These are phyloP conservation scores for Coemansia sp. DNA, from an alignment of 192 early-diverging fungal genomes.

Conservation along the genomic window DNA sequence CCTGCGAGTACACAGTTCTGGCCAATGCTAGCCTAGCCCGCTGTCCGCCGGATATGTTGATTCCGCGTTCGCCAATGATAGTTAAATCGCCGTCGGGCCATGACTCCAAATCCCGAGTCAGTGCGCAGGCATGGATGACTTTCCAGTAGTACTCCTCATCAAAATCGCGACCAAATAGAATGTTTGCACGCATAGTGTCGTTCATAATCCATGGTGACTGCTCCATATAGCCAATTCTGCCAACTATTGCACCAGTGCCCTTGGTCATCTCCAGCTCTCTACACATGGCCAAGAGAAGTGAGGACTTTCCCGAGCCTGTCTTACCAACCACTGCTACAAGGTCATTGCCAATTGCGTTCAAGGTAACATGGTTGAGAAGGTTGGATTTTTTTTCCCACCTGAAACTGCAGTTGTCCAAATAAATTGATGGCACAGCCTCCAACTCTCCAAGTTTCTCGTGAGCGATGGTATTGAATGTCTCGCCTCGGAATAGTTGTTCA, in stretches of 20 bases:
- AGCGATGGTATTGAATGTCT: neutral
- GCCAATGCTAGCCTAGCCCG: slow-evolving; percentile 22
- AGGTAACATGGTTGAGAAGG: slow-evolving; percentile 46
- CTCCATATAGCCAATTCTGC: slow-evolving; percentile 73
- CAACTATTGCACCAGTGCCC: slow-evolving; percentile 59
- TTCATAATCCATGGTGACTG: slow-evolving; percentile 62
- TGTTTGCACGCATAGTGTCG: slow-evolving; percentile 18
- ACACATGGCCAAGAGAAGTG: slow-evolving; percentile 73
- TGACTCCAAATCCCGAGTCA: slow-evolving; percentile 2
- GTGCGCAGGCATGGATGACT: neutral
- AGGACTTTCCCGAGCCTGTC: slow-evolving; percentile 80
- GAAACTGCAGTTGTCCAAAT: neutral
- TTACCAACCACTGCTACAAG: slow-evolving; percentile 78
- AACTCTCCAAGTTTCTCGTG: neutral
- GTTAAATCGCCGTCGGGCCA: slow-evolving; percentile 11
- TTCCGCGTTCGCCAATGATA: slow-evolving; percentile 18
- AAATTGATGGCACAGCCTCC: neutral
- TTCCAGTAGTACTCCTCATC: slow-evolving; percentile 15
- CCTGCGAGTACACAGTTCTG: slow-evolving; percentile 23
- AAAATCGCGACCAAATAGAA: slow-evolving; percentile 20
- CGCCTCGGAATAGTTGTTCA: neutral
- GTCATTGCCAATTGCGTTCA: slow-evolving; percentile 55
- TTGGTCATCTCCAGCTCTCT: slow-evolving; percentile 68
- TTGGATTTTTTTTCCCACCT: neutral
- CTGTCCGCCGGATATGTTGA: slow-evolving; percentile 31